These are phyloP conservation scores for Carex parvula DNA, from an alignment of 176 grass and related monocot genomes.

Conservation along the genomic window DNA sequence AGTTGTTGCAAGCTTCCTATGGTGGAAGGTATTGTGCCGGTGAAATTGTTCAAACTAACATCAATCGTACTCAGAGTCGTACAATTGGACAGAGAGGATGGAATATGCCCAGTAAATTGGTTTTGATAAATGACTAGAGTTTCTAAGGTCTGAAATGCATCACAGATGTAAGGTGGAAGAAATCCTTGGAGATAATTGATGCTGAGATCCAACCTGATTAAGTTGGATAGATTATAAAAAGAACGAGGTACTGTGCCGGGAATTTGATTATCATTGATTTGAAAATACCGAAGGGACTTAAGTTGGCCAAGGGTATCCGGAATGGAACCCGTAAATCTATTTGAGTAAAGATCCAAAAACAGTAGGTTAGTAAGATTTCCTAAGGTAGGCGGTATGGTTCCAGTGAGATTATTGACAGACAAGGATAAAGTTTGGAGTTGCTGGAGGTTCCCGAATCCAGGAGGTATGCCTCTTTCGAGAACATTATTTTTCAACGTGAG, in stretches of 20 bases:
- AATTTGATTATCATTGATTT: slow-evolving; percentile 25
- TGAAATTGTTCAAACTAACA: slow-evolving; percentile 20
- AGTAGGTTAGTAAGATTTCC: neutral
- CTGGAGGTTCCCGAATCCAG: no score
- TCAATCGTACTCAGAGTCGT: slow-evolving; percentile 17
- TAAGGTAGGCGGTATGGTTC: slow-evolving; percentile 30
- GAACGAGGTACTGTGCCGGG: slow-evolving; percentile 22
- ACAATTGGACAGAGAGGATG: slow-evolving; percentile 35
- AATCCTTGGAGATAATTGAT: slow-evolving; percentile 26
- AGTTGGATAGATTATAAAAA: slow-evolving; percentile 32
- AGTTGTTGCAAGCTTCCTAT: slow-evolving; percentile 24
- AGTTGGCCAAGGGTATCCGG: neutral
- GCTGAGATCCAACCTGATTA: neutral
- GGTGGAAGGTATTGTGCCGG: slow-evolving; percentile 14
- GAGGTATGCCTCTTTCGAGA: neutral
- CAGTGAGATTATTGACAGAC: slow-evolving; percentile 6
- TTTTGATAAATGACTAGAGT: neutral
- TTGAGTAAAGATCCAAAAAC: neutral
- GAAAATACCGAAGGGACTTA: slow-evolving; percentile 18
- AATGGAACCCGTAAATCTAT: neutral
- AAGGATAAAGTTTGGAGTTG: no score
- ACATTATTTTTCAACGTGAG: neutral
- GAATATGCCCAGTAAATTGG: neutral
- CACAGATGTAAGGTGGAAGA: slow-evolving; percentile 30
- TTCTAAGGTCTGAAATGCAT: neutral